Evolutionary conservation across 2,329 filamentous ascomycete species (phyloP).

Genomic region (Fusarium phyllophilum): DNA sequence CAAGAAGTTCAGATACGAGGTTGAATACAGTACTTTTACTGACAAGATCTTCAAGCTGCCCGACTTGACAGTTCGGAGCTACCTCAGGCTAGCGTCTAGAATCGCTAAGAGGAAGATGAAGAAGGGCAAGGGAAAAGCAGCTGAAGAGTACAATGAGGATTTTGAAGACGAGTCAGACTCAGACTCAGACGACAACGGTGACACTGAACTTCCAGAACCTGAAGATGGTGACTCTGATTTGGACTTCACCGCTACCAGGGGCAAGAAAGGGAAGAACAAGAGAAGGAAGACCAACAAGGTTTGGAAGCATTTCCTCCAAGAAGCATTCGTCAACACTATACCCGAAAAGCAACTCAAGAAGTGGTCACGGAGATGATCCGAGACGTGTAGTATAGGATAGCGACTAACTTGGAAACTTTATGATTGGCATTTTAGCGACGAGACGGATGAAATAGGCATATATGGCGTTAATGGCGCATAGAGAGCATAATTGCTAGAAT

Average conservation of each 20-base stretch:
- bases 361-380: slow-evolving; percentile 45
- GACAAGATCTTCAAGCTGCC: slow-evolving; percentile 79
- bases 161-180: slow-evolving; percentile 43
- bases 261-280: slow-evolving; percentile 54
- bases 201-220: slow-evolving; percentile 20
- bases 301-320: slow-evolving; percentile 80
- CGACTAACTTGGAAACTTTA: slow-evolving; percentile 2
- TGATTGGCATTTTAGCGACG: slow-evolving; percentile 34
- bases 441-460: slow-evolving; percentile 16
- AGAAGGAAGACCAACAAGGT: slow-evolving; percentile 68
- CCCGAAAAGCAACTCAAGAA: slow-evolving; percentile 71
- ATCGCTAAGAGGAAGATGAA: slow-evolving; percentile 65
- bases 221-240: slow-evolving; percentile 37
- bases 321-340: slow-evolving; percentile 83
- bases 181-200: slow-evolving; percentile 35
- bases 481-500: background rate
- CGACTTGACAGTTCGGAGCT: slow-evolving; percentile 86
- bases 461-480: slow-evolving; percentile 30
- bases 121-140: slow-evolving; percentile 38
- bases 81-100: slow-evolving; percentile 80
- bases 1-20: slow-evolving; percentile 75
- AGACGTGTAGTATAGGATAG: background rate
- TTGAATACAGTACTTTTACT: slow-evolving; percentile 86
- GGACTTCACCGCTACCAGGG: slow-evolving; percentile 18
- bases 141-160: slow-evolving; percentile 30